Conservation (phyloP, 495 filamentous ascomycete species). For the Xylaria intraflava region DNA sequence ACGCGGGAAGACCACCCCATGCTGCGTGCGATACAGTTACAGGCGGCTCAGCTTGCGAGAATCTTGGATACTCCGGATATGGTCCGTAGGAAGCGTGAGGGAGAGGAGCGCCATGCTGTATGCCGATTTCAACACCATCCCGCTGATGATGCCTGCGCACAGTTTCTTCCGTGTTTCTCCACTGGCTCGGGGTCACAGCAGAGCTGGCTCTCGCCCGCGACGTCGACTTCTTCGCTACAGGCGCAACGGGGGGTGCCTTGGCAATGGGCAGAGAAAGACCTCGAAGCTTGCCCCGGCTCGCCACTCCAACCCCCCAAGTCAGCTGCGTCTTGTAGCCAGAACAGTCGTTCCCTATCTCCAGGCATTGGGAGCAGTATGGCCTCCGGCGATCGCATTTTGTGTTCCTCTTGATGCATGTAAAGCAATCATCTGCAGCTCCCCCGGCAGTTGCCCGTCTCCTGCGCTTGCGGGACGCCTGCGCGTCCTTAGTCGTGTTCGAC, state of each 20-base stretch:
- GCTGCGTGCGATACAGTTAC: slow-evolving; percentile 21
- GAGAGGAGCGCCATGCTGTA: slow-evolving; percentile 16
- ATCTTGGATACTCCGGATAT: slow-evolving; percentile 28
- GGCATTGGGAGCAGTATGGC: slow-evolving; percentile 92
- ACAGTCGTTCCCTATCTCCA: slow-evolving; percentile 87
- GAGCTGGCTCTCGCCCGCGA: slow-evolving; percentile 34
- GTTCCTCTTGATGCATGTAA: slow-evolving; percentile 77
- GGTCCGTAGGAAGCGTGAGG: slow-evolving; percentile 31
- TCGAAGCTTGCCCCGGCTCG: slow-evolving; percentile 89
- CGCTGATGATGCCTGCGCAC: slow-evolving; percentile 17
- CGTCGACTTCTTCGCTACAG: slow-evolving; percentile 37
- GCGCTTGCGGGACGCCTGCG: slow-evolving; percentile 60
- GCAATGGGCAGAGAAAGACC: slow-evolving; percentile 81
- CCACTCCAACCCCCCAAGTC: slow-evolving; percentile 97
- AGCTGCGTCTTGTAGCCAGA: slow-evolving; percentile 95
- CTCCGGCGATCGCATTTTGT: slow-evolving; percentile 84
- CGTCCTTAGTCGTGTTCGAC: slow-evolving; percentile 32
- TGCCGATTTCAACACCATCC: slow-evolving; percentile 27
- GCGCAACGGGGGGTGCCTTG: slow-evolving; percentile 55
- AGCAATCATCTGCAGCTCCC: slow-evolving; percentile 92
- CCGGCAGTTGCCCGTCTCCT: slow-evolving; percentile 81
- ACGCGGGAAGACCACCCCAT: slow-evolving; percentile 23
- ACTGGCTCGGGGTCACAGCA: slow-evolving; percentile 30
- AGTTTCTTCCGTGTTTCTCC: slow-evolving; percentile 32
- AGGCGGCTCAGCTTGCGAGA: slow-evolving; percentile 30